A percentile compares a stretch with the other conserved stretches of the same genome.
Conservation (phyloP, 306 rosid species). For the Pyrus betulifolia region DNA sequence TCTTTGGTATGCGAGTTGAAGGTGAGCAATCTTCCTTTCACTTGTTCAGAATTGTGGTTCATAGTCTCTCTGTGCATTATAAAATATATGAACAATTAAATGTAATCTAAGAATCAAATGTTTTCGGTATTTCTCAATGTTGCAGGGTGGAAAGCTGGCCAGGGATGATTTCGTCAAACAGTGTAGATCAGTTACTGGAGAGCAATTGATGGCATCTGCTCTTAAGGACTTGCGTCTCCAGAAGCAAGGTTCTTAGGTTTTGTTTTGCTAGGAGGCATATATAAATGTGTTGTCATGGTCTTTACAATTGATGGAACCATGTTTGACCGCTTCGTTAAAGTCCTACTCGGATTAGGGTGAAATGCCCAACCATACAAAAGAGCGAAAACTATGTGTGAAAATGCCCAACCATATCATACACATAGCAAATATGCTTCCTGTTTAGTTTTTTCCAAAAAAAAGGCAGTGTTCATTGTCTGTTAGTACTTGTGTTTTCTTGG, state of each 20-base stretch:
- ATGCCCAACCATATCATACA: neutral
- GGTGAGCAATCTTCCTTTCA: constrained; percentile 19
- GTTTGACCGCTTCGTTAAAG: constrained; percentile 12
- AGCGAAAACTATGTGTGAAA: neutral
- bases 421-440: constrained; percentile 10
- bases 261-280: constrained; percentile 11
- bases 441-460: neutral
- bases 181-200: constrained; percentile 43
- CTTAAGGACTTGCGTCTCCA: constrained; percentile 31
- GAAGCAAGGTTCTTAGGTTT: constrained; percentile 43
- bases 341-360: constrained; percentile 22
- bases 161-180: constrained; percentile 28
- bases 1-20: constrained; percentile 19
- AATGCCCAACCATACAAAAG: constrained; percentile 12
- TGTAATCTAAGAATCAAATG: neutral
- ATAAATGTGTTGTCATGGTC: constrained; percentile 20
- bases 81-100: neutral
- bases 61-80: neutral
- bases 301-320: constrained; percentile 12
- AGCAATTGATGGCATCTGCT: constrained; percentile 30
- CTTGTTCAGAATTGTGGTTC: neutral
- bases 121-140: neutral
- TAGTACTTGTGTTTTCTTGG: neutral
- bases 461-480: neutral
- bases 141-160: constrained; percentile 41